Base-by-base conservation (phyloP, 2,329 filamentous ascomycete genomes). In the Geoglossum cookeanum region DNA sequence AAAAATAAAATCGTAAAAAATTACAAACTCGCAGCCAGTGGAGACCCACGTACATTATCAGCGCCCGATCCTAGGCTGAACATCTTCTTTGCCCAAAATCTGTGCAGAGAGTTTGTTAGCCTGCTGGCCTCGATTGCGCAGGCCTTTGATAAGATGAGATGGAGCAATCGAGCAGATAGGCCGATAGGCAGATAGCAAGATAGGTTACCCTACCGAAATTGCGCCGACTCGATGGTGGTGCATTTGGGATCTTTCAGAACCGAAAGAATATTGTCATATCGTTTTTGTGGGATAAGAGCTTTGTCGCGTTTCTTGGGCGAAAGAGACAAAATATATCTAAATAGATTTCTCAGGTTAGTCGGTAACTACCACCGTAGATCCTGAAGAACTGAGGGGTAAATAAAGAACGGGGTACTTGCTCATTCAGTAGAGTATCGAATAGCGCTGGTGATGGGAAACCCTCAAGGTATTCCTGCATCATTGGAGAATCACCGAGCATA, bases 71-170 rank as follows among this genome's bases (percentile, higher is more conserved):
- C 72, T 48, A 76, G 67, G 55, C 71, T 71, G 62, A 76, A 76
- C 74, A 75, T 76, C 62, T 75, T 75, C 61, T 75, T 76, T 29
- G 74, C 73, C 74, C 74, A 76, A 59, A 75, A 75, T 52, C 74
- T 75, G 60, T 44, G 49, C 32, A 37, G 49, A 29, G 9, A 17
- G 35, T 13, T 55, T 17, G 35, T 42, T 42, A 55, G 35, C 35
- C 33, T 27, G 27, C 35, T 42, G n/a, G 27, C n/a, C 30, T 13
- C 35, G 22, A 55, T 37, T 37, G 35, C 35, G 7, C 35, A 37
- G 35, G 35, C 35, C 7, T 37, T 13, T 32, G 22, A 27, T 13
- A 49, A 55, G 17, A 11, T 15, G 33, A 44, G 51, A 29, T 22
- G 6, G 6, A 32, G 27, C 22, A 22, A 17, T 29, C 3, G 17